Conservation (phyloP, 202 grass and related monocot genomes). For the Carex sylvatica region DNA sequence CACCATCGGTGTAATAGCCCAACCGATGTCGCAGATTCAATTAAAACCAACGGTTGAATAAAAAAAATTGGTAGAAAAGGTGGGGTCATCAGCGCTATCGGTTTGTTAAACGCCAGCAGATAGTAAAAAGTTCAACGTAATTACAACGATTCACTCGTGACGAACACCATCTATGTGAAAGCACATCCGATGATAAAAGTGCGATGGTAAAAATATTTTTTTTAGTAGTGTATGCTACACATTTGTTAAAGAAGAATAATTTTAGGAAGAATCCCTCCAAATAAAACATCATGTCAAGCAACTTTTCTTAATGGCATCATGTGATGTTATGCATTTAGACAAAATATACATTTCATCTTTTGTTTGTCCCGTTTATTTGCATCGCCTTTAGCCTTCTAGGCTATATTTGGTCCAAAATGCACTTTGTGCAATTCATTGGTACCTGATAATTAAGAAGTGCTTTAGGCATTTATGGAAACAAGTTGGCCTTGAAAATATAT, state of each 20-base stretch:
- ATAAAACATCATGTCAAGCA: conserved; percentile 17
- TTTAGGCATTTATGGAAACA: conserved; percentile 1
- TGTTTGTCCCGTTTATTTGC: neutral
- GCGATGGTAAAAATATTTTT: no score
- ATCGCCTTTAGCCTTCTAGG: neutral
- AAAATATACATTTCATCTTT: conserved; percentile 1
- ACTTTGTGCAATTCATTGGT: neutral
- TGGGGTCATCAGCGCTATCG: no score
- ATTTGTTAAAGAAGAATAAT: conserved; percentile 13
- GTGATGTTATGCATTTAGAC: conserved; percentile 4
- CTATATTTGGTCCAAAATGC: conserved; percentile 7
- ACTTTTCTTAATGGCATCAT: conserved; percentile 19
- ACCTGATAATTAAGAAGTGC: neutral
- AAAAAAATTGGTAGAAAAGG: no score
- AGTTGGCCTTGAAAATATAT: neutral
- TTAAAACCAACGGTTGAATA: no score
- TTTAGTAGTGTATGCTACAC: neutral
- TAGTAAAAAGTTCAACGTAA: no score
- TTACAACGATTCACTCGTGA: no score
- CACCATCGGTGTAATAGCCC: no score
- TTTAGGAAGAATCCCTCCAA: conserved; percentile 14
- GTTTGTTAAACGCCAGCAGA: no score
- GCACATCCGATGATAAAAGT: no score
- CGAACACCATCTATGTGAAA: no score
- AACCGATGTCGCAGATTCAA: no score